Percentiles rank a stretch among this genome's conserved stretches.
Conservation (phyloP, 192 early-diverging fungal species). For the Hyaloraphidium curvatum region DNA sequence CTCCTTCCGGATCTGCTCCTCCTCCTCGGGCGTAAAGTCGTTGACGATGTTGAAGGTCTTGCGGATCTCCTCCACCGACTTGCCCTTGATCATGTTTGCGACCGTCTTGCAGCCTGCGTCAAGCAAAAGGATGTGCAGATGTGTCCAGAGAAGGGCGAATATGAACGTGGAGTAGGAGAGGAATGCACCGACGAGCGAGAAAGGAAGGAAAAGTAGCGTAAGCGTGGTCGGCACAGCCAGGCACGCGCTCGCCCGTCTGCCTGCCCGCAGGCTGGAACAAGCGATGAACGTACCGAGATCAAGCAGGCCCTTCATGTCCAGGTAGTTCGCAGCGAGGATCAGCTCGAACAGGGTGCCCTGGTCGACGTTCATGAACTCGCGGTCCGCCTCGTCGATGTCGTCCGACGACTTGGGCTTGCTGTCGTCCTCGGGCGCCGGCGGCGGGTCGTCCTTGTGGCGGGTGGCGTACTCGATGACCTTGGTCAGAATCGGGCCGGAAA, state of each 20-base stretch:
- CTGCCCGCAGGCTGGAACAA: neutral
- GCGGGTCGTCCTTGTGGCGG: constrained; percentile 61
- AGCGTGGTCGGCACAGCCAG: too few species aligned
- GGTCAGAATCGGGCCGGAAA: constrained; percentile 65
- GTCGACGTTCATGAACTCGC: constrained; percentile 77
- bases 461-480: constrained; percentile 80
- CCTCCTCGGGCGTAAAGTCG: constrained; percentile 53
- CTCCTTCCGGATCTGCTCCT: constrained; percentile 36
- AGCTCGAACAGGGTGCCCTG: constrained; percentile 87
- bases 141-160: too few species aligned
- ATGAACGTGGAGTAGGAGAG: too few species aligned
- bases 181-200: too few species aligned
- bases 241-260: too few species aligned
- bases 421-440: constrained; percentile 31
- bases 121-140: neutral
- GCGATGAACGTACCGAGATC: constrained; percentile 21
- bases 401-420: constrained; percentile 37
- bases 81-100: constrained; percentile 80
- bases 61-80: constrained; percentile 73
- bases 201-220: too few species aligned
- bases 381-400: constrained; percentile 77
- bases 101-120: constrained; percentile 54
- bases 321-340: constrained; percentile 76
- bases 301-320: constrained; percentile 49
- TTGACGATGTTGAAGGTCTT: constrained; percentile 40